Evolutionary conservation across 2,329 filamentous ascomycete genomes (phyloP), one percentile per base, ranked within the genome.

Genomic region (Parasarocladium wereldwijsianum): DNA sequence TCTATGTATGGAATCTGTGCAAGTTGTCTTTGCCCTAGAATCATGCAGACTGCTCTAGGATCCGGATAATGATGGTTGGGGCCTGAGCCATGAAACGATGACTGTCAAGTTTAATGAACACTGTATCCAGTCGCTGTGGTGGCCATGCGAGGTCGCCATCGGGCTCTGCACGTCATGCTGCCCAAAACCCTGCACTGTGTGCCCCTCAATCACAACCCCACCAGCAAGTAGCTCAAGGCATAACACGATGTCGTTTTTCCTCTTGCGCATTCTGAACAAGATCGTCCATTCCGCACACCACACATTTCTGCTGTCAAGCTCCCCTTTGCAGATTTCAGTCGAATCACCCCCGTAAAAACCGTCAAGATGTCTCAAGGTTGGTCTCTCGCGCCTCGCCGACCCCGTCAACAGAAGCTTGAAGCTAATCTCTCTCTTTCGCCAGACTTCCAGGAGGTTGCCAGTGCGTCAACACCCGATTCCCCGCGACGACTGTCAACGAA

Each of bases 361-460:
- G 33, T 40, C 44, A 52, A 44, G 34, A 54, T 53, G 51, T 44
- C 48, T 34, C 52, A 43, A 44, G 48, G 39, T 27, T n/a, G 19
- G n/a, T 17, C 10, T 13, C 15, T n/a, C 15, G 5, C 11, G 7
- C 11, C 22, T 24, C 22, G n/a, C 11, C 22, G 12, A 6, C 30
- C 36, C 26, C 34, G 23, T 26, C 33, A 14, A 25, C 22, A 23
- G 29, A 13, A 34, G 26, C 32, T 25, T 24, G 30, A 36, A 34
- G 36, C 39, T 44, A 40, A 44, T 36, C 29, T 30, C 28, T 29
- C 25, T 15, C 17, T 23, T 9, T 26, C 19, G 23, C 26, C 35
- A 60, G 58, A 58, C 43, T 60, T 57, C 41, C 55, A 62, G 42
- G 50, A 49, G 6, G 40, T 66, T 45, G 61, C 60, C 40, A 60